A percentile compares a stretch with the other conserved stretches of the same genome.
phyloP scores from a whole-genome alignment of 2,329 filamentous ascomycete genomes.

The Alternaria solani region DNA sequence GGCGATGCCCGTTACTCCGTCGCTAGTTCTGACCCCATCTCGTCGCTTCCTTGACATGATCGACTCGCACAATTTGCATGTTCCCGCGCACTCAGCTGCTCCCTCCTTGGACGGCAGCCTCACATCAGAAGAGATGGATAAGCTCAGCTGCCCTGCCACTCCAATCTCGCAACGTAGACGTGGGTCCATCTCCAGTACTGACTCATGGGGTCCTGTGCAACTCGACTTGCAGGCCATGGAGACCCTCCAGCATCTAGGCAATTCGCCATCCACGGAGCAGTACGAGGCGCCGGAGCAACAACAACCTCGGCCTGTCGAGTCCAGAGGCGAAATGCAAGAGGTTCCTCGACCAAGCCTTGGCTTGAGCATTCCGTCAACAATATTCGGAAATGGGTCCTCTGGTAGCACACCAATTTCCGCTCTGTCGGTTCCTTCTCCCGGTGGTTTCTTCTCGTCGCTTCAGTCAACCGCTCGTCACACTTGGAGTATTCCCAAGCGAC shows the following conservation, averaged over 20 bases:
- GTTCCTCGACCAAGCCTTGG: conserved; percentile 60
- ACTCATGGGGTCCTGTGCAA: conserved; percentile 68
- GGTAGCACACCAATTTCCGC: conserved; percentile 72
- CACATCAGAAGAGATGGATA: conserved; percentile 85
- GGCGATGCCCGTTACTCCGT: conserved; percentile 53
- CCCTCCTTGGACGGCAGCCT: conserved; percentile 91
- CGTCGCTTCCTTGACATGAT: conserved; percentile 78
- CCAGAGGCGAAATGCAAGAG: conserved; percentile 69
- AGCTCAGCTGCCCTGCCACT: conserved; percentile 83
- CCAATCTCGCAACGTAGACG: conserved; percentile 64
- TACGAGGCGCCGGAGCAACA: conserved; percentile 31
- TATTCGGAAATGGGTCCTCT: conserved; percentile 47
- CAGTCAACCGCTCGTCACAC: conserved; percentile 78
- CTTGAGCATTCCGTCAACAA: conserved; percentile 35
- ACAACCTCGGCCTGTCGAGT: conserved; percentile 49
- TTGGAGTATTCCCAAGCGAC: conserved; percentile 69
- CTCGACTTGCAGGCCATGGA: conserved; percentile 83
- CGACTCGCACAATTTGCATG: conserved; percentile 62
- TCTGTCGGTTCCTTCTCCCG: conserved; percentile 88
- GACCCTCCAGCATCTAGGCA: conserved; percentile 75
- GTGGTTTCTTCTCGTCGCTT: conserved; percentile 88
- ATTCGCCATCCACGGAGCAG: conserved; percentile 34
- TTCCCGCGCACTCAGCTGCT: conserved; percentile 79
- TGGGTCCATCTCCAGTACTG: conserved; percentile 57
- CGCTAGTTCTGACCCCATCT: conserved; percentile 74